These are phyloP conservation scores for Salinomyces thailandicus DNA, from an alignment of 2,329 filamentous ascomycete species.

Conservation along the genomic window DNA sequence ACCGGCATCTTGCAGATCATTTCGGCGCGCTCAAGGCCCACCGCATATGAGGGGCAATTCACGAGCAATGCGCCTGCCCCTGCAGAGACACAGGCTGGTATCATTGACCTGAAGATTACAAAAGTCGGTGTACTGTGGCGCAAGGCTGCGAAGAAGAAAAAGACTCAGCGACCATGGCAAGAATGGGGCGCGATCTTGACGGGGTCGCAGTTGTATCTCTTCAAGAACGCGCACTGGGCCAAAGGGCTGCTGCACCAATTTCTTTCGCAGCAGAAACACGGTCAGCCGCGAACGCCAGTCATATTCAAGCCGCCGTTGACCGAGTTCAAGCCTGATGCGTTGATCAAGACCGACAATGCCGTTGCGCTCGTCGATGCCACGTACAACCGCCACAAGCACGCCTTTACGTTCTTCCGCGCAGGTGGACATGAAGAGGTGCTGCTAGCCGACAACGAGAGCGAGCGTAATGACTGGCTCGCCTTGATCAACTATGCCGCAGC, in stretches of 20 bases:
- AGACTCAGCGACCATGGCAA: conserved; percentile 90
- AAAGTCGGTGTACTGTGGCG: conserved; percentile 93
- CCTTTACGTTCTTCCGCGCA: conserved; percentile 81
- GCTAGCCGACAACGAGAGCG: conserved; percentile 76
- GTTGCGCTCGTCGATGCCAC: conserved; percentile 76
- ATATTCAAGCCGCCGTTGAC: conserved; percentile 84
- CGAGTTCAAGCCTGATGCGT: conserved; percentile 84
- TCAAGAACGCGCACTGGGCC: conserved; percentile 85
- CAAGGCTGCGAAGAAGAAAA: conserved; percentile 90
- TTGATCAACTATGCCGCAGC: conserved; percentile 95
- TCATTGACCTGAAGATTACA: conserved; percentile 94
- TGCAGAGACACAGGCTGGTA: conserved; percentile 78
- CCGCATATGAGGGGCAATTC: conserved; percentile 79
- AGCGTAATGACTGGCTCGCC: conserved; percentile 93
- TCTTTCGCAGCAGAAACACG: conserved; percentile 68
- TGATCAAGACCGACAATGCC: conserved; percentile 88
- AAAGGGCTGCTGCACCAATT: conserved; percentile 85
- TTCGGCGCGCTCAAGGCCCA: conserved; percentile 81
- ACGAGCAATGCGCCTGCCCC: conserved; percentile 32
- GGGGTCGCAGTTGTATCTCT: conserved; percentile 94
- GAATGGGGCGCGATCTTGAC: conserved; percentile 97
- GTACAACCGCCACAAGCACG: conserved; percentile 93
- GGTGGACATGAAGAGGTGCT: conserved; percentile 83
- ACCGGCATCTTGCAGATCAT: conserved; percentile 91
- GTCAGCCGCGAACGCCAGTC: conserved; percentile 63